Conservation (phyloP, 2,329 filamentous ascomycete genomes). For the Aspergillus ibericus region DNA sequence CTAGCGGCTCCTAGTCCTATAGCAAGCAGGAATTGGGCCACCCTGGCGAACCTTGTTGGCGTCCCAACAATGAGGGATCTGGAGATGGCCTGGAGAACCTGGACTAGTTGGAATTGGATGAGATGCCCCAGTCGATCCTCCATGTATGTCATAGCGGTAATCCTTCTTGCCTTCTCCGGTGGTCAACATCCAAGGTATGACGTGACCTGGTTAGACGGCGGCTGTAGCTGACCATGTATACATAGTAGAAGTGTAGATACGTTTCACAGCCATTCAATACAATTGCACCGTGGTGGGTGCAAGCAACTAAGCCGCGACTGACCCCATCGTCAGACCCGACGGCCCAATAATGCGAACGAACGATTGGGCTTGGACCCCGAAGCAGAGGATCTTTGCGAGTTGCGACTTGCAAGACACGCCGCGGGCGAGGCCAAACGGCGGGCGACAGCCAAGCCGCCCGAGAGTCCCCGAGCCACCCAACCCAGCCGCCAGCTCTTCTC, state of each 20-base stretch:
- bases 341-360: not conserved
- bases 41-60: not conserved
- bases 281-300: not conserved
- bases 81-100: not conserved
- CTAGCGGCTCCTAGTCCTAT: not conserved
- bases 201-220: not conserved
- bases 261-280: not conserved
- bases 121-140: not conserved
- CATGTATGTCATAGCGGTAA: not conserved
- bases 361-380: not conserved
- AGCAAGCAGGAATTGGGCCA: not conserved
- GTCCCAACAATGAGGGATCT: slow-evolving; percentile 2
- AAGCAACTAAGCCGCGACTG: not conserved
- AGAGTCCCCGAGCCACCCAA: not conserved
- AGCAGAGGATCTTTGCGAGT: not conserved
- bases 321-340: not conserved
- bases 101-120: not conserved
- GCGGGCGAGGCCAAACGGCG: not conserved
- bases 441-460: slow-evolving; percentile 12
- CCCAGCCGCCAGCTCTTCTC: slow-evolving; percentile 19
- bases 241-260: too few relatives aligned
- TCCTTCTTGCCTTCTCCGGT: not conserved
- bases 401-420: not conserved
- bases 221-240: too few relatives aligned
- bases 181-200: not conserved